Base-by-base conservation (phyloP, 495 filamentous ascomycete species). In the Chaetomidium leptoderma region DNA sequence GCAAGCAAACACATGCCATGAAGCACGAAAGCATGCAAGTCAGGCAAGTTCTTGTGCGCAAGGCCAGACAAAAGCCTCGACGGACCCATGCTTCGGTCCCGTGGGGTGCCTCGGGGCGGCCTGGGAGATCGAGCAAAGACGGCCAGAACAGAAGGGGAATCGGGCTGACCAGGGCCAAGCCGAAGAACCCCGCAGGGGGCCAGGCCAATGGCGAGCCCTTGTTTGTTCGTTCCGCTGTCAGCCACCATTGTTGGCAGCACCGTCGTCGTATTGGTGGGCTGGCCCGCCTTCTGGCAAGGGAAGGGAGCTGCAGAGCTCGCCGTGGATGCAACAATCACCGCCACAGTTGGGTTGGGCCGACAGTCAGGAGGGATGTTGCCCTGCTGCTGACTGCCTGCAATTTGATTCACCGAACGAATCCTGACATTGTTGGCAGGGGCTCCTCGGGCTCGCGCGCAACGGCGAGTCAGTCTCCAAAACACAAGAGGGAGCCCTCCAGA, bases 51-150 rank as follows among this genome's bases (percentile, higher is more conserved):
- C 24, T 43, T 46, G 40, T 39, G 37, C 21, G 21, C 53, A 29
- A 30, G 24, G 43, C 53, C 33, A 23, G 44, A 29, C 53, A 47
- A 49, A 50, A 40, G 27, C 54, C 45, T 50, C 54, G 54, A 32
- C 21, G 24, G 23, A 56, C 43, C 53, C 39, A 44, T 44, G 40
- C 27, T n/a, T 16, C 17, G 37, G 33, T 30, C 30, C 30, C 19
- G 35, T 37, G 36, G 37, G 35, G 23, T 40, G 49, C 49, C 35
- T 19, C 49, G n/a, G n/a, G n/a, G n/a, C 36, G 35, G 5, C 48
- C 14, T 39, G 51, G 24, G 7, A 1, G 37, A 42, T 32, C 37
- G 3, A 37, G 32, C 24, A 21, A 4, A 51, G 16, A 26, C n/a
- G 32, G 23, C 30, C 10, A 26, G 48, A 29, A 29, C 23, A 14